phyloP scores from a whole-genome alignment of 306 rosid species.

The Quercus robur region DNA sequence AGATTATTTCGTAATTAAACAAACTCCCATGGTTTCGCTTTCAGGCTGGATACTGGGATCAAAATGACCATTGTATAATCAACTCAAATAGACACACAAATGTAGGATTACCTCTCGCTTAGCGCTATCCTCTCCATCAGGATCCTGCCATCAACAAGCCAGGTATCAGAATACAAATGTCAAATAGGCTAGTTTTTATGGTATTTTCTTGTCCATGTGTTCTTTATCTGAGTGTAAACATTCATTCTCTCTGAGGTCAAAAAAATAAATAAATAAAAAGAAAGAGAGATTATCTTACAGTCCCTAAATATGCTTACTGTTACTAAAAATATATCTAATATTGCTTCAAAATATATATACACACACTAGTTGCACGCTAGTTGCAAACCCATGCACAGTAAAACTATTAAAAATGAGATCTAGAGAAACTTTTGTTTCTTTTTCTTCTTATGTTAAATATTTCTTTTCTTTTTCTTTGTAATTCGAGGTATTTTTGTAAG shows the following conservation, averaged over 20 bases:
- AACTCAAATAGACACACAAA: constrained; percentile 3
- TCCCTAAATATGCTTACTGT: constrained; percentile 53
- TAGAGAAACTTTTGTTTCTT: no score
- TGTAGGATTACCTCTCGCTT: constrained; percentile 39
- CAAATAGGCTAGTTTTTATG: background rate
- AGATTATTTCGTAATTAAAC: background rate
- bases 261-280: background rate
- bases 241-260: background rate
- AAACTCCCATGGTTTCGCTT: background rate
- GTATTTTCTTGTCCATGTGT: background rate
- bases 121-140: constrained; percentile 22
- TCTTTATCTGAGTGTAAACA: background rate
- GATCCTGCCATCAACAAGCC: constrained; percentile 41
- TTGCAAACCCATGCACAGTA: no score
- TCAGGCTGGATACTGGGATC: background rate
- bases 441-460: no score
- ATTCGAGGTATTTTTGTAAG: no score
- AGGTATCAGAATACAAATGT: constrained; percentile 12
- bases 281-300: constrained; percentile 42
- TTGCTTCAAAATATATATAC: no score
- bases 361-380: no score
- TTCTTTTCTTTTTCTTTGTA: no score
- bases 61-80: background rate
- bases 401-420: no score
- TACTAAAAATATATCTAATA: no score